Percentiles rank a stretch among this genome's conserved stretches.
These are phyloP conservation scores for Zalaria obscura DNA, from an alignment of 2,329 filamentous ascomycete genomes.

Conservation along the genomic window DNA sequence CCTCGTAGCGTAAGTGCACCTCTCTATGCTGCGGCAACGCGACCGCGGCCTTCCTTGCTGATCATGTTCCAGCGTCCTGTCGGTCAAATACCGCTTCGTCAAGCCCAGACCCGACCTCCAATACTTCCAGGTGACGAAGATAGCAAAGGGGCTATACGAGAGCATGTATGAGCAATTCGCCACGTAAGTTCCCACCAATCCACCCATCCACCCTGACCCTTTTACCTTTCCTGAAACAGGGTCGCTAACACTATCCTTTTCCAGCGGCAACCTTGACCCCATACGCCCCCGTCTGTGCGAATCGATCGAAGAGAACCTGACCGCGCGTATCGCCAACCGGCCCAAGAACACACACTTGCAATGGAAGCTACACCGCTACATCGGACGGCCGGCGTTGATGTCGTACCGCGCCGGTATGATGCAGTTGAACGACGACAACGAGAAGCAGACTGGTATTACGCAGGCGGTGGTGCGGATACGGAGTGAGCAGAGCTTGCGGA, in stretches of 20 bases:
- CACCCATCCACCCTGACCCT: too few species aligned
- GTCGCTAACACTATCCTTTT: background rate
- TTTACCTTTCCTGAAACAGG: too few species aligned
- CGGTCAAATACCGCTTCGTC: conserved; percentile 10
- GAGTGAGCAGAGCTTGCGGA: conserved; percentile 7
- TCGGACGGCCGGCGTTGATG: conserved; percentile 12
- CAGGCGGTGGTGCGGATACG: conserved; percentile 10
- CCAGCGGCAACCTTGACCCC: conserved; percentile 17
- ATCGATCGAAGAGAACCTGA: conserved; percentile 10
- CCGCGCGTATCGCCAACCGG: conserved; percentile 21
- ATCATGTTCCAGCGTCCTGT: background rate
- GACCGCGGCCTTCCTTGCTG: background rate
- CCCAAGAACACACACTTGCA: conserved; percentile 16
- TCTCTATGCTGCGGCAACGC: conserved; percentile 1
- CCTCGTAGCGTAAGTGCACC: background rate
- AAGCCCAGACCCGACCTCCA: conserved; percentile 18
- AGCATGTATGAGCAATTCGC: conserved; percentile 34
- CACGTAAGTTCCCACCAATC: conserved; percentile 3
- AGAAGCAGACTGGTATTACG: conserved; percentile 6
- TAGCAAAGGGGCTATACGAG: conserved; percentile 27
- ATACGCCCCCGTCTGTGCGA: conserved; percentile 10
- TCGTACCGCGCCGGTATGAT: conserved; percentile 16
- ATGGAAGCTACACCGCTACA: conserved; percentile 17
- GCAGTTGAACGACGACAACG: conserved; percentile 11
- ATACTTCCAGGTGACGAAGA: conserved; percentile 19